Base-by-base conservation (phyloP, 2,329 filamentous ascomycete genomes). In the Beauveria australis region DNA sequence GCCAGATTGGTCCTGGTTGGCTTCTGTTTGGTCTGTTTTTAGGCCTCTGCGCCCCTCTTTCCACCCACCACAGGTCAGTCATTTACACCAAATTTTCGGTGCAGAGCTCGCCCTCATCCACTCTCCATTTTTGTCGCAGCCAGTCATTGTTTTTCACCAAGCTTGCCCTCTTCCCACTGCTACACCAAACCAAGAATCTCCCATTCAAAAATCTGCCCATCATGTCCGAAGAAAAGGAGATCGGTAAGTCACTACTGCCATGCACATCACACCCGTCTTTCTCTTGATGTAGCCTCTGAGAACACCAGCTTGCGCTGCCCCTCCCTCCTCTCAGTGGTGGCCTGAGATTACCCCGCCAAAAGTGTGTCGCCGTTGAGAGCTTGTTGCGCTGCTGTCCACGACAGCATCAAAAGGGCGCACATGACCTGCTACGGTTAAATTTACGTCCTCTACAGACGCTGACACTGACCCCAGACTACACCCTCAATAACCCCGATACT, bases 401-500 rank as follows among this genome's bases (percentile, higher is more conserved):
- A 51, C 44, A 22, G 28, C 24, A 33, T 43, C 33, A 60, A 54
- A 60, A 43, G 28, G 28, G 30, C 28, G 44, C 61, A 62, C 56
- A 60, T 57, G 61, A 62, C 53, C 52, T 30, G 22, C 26, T 28
- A 12, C 41, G 5, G 18, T 33, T 40, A 30, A 9, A 19, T 26
- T 22, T 10, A 40, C 28, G 49, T 44, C 43, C 6, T 5, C 0
- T 52, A 30, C 40, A 43, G 14, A n/a, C 18, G 49, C 51, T 64
- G 52, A 62, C 51, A 28, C 12, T 18, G 33, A 37, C 53, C 53
- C 44, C 68, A 96, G 91, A 96, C 75, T 92, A 95, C 80, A 84
- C 89, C 68, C 86, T 97, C 76, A 90, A 87, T 76, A 94, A 95
- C 81, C 91, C 90, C 64, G 90, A 95, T 75, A 97, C 92, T 70